These are phyloP conservation scores for Alternaria burnsii DNA, from an alignment of 2,329 filamentous ascomycete species.

Conservation along the genomic window DNA sequence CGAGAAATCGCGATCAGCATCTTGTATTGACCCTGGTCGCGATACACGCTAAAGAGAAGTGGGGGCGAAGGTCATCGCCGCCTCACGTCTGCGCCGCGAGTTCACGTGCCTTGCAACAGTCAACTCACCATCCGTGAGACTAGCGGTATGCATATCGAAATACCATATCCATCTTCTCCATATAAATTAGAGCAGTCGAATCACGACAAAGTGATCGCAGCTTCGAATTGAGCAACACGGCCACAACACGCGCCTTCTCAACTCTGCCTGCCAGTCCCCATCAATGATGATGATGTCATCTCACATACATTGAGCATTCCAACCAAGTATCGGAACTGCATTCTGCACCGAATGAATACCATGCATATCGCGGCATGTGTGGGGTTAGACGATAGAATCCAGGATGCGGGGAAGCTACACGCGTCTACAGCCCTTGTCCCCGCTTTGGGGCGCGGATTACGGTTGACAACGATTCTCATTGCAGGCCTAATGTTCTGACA, in stretches of 20 bases:
- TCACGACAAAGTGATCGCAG: neutral
- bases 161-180: neutral
- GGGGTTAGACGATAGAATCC: conserved; percentile 9
- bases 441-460: conserved; percentile 1
- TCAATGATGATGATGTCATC: neutral
- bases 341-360: neutral
- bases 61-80: too few species aligned
- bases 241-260: too few species aligned
- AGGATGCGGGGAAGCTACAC: conserved; percentile 23
- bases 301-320: neutral
- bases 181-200: neutral
- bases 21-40: neutral
- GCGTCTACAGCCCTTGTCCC: conserved; percentile 26
- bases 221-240: neutral
- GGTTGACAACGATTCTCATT: neutral
- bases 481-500: neutral
- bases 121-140: neutral
- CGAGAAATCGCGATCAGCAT: neutral
- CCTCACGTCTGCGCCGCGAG: neutral
- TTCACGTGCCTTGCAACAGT: neutral
- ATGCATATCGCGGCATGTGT: neutral
- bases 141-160: neutral
- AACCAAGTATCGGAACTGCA: too few species aligned
- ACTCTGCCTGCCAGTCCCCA: too few species aligned
- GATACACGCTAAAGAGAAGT: neutral